phyloP scores from a whole-genome alignment of 768 basidiomycete genomes.

The Suillus tomentosus region DNA sequence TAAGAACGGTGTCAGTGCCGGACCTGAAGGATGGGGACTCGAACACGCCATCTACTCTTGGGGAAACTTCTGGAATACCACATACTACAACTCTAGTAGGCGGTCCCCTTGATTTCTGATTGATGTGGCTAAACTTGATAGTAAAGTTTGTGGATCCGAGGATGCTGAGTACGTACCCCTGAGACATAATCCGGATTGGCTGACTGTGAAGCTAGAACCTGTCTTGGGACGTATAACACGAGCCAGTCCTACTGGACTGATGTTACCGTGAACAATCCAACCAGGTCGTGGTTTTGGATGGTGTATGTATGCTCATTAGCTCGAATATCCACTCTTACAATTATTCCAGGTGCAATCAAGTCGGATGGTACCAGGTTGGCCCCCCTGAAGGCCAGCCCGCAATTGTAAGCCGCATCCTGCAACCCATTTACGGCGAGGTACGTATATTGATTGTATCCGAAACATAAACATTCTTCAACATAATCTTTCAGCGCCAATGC shows the following conservation, averaged over 20 bases:
- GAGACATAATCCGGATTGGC: neutral
- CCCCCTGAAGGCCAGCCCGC: conserved; percentile 39
- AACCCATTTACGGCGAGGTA: conserved; percentile 33
- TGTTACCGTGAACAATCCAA: conserved; percentile 52
- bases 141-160: conserved; percentile 51
- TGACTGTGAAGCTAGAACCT: conserved; percentile 43
- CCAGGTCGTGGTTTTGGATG: conserved; percentile 74
- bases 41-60: conserved; percentile 61
- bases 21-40: conserved; percentile 58
- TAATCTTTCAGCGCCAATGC: conserved; percentile 57
- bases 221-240: conserved; percentile 45
- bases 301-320: conserved; percentile 40
- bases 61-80: conserved; percentile 57
- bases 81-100: conserved; percentile 50
- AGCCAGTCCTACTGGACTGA: conserved; percentile 50
- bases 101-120: neutral
- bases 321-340: neutral
- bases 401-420: conserved; percentile 35
- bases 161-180: conserved; percentile 48
- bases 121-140: conserved; percentile 2
- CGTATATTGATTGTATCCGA: neutral
- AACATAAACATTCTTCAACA: neutral
- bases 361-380: conserved; percentile 51
- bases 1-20: conserved; percentile 43
- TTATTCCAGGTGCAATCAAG: conserved; percentile 60